phyloP scores from a whole-genome alignment of 1,284 basidiomycete genomes.

The Naganishia sp. region DNA sequence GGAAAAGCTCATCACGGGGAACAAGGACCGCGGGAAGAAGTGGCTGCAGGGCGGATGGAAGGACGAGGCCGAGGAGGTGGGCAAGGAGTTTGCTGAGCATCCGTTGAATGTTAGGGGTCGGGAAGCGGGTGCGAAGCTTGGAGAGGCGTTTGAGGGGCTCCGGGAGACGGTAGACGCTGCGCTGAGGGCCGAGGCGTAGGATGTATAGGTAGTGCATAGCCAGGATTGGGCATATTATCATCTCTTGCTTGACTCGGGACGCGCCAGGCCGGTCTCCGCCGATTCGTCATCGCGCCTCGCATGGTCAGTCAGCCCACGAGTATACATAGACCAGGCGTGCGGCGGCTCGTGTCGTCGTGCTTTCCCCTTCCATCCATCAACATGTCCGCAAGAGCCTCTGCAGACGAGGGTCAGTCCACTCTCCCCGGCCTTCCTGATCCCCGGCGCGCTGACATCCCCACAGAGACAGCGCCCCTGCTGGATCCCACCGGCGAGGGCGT shows the following conservation, averaged over 20 bases:
- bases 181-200: neutral
- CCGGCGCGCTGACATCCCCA: neutral
- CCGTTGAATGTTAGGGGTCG: constrained; percentile 20
- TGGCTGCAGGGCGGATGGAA: constrained; percentile 50
- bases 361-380: constrained; percentile 10
- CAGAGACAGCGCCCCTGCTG: constrained; percentile 55
- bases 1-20: constrained; percentile 34
- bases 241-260: too few relatives aligned
- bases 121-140: constrained; percentile 26
- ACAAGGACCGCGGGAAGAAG: constrained; percentile 44
- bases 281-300: constrained; percentile 1
- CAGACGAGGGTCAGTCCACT: constrained; percentile 49
- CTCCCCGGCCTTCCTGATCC: neutral
- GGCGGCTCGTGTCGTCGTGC: too few relatives aligned
- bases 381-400: constrained; percentile 52
- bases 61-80: constrained; percentile 40
- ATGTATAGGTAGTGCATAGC: neutral
- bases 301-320: neutral
- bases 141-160: constrained; percentile 29
- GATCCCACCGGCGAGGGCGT: constrained; percentile 33
- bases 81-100: constrained; percentile 26
- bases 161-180: constrained; percentile 23
- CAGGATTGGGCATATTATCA: neutral
- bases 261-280: neutral
- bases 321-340: too few relatives aligned